phyloP scores from a whole-genome alignment of 2,329 filamentous ascomycete species.

The Dactylellina sp. region DNA sequence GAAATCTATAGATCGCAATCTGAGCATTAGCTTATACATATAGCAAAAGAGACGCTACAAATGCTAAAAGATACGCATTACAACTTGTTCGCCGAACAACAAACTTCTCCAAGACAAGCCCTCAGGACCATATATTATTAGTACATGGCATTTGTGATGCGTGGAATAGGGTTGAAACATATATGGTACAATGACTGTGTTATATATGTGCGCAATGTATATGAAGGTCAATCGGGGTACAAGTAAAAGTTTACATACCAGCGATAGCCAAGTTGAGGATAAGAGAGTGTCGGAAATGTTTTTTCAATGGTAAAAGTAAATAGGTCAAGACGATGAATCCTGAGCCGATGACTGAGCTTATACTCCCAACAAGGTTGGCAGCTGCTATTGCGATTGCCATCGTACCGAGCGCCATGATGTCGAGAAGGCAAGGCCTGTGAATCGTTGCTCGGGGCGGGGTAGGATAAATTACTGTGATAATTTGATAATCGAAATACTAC shows the following conservation, averaged over 20 bases:
- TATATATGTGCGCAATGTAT: too few relatives aligned
- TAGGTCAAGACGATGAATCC: constrained; percentile 53
- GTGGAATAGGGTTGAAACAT: too few relatives aligned
- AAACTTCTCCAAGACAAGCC: too few relatives aligned
- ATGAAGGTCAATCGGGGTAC: too few relatives aligned
- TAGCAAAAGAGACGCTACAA: not conserved
- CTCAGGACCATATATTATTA: too few relatives aligned
- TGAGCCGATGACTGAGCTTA: constrained; percentile 38
- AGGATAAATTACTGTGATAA: not conserved
- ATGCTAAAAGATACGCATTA: not conserved
- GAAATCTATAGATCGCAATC: constrained; percentile 62
- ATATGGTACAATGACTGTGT: too few relatives aligned
- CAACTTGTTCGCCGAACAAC: too few relatives aligned
- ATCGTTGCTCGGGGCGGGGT: not conserved
- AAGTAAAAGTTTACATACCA: too few relatives aligned
- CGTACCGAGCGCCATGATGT: constrained; percentile 16
- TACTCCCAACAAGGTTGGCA: constrained; percentile 47
- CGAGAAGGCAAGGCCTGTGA: not conserved
- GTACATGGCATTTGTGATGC: too few relatives aligned
- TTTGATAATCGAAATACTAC: not conserved
- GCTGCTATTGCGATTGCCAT: constrained; percentile 26
- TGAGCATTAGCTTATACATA: not conserved
- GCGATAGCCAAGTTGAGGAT: constrained; percentile 51
- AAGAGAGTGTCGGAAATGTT: constrained; percentile 52
- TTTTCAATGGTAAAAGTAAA: constrained; percentile 48